Base-by-base conservation (phyloP, 768 basidiomycete genomes). In the Scleroderma citrinum region DNA sequence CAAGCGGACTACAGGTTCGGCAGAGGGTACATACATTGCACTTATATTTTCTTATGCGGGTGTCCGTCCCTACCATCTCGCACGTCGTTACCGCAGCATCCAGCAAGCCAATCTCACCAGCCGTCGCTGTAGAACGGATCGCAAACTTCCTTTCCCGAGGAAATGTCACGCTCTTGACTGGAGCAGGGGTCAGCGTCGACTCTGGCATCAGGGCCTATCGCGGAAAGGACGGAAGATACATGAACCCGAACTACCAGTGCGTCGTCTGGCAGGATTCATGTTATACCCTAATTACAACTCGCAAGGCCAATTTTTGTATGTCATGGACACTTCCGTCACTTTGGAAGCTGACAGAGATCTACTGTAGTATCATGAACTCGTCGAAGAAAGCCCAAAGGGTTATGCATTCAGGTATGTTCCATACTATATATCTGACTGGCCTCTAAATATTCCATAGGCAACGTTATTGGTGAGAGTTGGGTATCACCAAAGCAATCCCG, bases 151-250 rank as follows among this genome's bases (percentile, higher is more conserved):
- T 95, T 17, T 68, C 73, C 0, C 69, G 73, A 4, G 90, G 91
- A n/a, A 84, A 81, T 64, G 80, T 81, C 42, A 70, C 84, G 0
- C 70, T 92, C 14, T 64, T 97, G 47, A 93, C 92, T 0, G 93
- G 93, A 2, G 95, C 95, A 0, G 95, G 95, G 7, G 89, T 96
- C 55, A 90, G 87, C 63, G 93, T 97, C 24, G 95, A 97, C 66
- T 91, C 87, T 23, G 95, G 95, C 39, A 95, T 98, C 52, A 75
- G 91, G 56, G 92, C 93, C n/a, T 96, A 97, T 67, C 73, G 93
- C 49, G 93, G 93, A 1, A 64, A 62, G 52, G 88, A 94, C 60
- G 93, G 93, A 14, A 72, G 84, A 54, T 92, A 92, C 66, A 81
- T 88, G 80, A 89, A 92, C 59, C 88, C 87, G n/a, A 85, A 91